phyloP scores from a whole-genome alignment of 208 protist genomes.

The Porcisia hertigi region DNA sequence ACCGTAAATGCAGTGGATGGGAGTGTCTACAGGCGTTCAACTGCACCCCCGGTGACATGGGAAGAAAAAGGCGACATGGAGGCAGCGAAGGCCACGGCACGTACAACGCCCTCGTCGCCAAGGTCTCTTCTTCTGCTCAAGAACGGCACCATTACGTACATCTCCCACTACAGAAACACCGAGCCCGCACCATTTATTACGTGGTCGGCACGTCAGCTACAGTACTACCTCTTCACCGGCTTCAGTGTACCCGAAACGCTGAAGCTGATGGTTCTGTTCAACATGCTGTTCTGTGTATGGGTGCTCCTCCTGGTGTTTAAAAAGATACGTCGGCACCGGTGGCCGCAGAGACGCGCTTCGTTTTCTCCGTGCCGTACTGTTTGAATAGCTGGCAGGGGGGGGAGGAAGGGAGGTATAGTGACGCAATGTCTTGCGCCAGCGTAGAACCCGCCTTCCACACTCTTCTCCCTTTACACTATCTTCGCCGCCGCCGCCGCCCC shows the following conservation, averaged over 20 bases:
- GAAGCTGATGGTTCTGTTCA: constrained; percentile 12
- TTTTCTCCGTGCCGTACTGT: background rate
- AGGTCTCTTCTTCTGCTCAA: background rate
- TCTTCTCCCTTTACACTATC: too few relatives aligned
- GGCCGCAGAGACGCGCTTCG: background rate
- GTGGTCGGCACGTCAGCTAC: constrained; percentile 31
- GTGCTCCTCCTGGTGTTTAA: background rate
- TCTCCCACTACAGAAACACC: constrained; percentile 33
- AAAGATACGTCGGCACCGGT: background rate
- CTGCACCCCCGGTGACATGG: background rate
- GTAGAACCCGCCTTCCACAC: too few relatives aligned
- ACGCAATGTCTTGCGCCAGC: too few relatives aligned
- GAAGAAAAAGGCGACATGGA: background rate
- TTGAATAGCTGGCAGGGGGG: too few relatives aligned
- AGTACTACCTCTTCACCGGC: constrained; percentile 31
- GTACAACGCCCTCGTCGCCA: background rate
- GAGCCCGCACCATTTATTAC: constrained; percentile 34
- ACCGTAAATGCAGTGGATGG: constrained; percentile 18
- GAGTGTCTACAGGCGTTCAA: background rate
- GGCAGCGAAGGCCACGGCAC: background rate
- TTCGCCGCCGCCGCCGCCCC: too few relatives aligned
- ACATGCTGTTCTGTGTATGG: background rate
- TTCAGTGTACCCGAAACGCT: constrained; percentile 32
- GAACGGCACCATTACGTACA: constrained; percentile 15
- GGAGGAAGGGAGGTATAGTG: too few relatives aligned